Conservation (phyloP, 306 rosid genomes). For the Vigna unguiculata region DNA sequence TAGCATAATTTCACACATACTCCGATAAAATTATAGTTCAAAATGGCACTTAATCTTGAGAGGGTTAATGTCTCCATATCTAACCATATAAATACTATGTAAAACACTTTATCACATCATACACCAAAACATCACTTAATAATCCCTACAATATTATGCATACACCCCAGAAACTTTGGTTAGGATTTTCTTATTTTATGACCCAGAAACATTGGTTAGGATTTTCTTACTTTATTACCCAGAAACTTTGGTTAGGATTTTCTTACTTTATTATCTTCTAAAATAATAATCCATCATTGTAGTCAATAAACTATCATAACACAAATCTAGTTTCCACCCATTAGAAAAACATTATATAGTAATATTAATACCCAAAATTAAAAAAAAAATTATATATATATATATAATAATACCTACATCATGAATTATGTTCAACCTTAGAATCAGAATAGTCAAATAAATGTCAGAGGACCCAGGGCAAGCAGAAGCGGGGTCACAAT, state of each 20-base stretch:
- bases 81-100: neutral
- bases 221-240: neutral
- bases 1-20: conserved; percentile 3
- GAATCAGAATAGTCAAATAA: neutral
- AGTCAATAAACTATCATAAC: conserved; percentile 18
- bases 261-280: neutral
- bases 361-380: conserved; percentile 3
- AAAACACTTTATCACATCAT: neutral
- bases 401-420: neutral
- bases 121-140: conserved; percentile 29
- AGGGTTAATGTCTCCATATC: neutral
- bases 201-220: neutral
- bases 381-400: too few species aligned
- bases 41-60: neutral
- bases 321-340: conserved; percentile 15
- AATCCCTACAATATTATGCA: conserved; percentile 19
- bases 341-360: conserved; percentile 10
- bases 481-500: neutral
- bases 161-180: conserved; percentile 3
- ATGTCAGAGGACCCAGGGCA: neutral
- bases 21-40: neutral
- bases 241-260: neutral
- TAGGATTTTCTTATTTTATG: too few species aligned
- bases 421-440: neutral
- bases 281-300: neutral